Evolutionary conservation across 2,329 filamentous ascomycete species (phyloP).

Genomic region (Xylaria sp.): DNA sequence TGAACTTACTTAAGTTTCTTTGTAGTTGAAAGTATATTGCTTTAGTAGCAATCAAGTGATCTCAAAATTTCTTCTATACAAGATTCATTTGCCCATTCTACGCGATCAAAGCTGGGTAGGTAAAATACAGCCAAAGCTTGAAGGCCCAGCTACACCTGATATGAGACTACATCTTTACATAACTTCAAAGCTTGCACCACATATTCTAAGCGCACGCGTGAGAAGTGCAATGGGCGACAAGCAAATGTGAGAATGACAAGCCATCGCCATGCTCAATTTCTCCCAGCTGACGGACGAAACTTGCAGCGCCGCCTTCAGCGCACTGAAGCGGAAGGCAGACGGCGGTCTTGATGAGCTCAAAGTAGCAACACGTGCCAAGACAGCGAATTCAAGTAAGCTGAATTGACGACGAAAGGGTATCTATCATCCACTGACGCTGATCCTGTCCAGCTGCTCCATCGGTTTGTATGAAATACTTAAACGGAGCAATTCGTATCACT

Average conservation of each 20-base stretch:
- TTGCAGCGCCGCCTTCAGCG: neutral
- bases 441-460: constrained; percentile 11
- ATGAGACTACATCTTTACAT: neutral
- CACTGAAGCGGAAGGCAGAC: constrained; percentile 25
- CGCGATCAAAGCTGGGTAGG: neutral
- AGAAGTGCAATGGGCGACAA: constrained; percentile 11
- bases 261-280: neutral
- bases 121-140: neutral
- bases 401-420: neutral
- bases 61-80: too few species aligned
- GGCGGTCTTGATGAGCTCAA: constrained; percentile 5
- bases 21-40: too few species aligned
- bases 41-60: too few species aligned
- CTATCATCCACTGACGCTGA: neutral
- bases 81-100: neutral
- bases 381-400: constrained; percentile 7
- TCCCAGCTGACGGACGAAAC: constrained; percentile 1
- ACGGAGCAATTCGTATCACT: constrained; percentile 45
- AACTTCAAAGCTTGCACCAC: neutral
- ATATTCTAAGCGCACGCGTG: neutral
- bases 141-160: neutral
- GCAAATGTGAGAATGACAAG: constrained; percentile 19
- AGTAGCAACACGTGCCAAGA: neutral
- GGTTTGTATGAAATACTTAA: constrained; percentile 37
- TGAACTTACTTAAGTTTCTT: too few species aligned